Conservation (phyloP, 352 stramenopile genomes). For the Phytophthora meadii region DNA sequence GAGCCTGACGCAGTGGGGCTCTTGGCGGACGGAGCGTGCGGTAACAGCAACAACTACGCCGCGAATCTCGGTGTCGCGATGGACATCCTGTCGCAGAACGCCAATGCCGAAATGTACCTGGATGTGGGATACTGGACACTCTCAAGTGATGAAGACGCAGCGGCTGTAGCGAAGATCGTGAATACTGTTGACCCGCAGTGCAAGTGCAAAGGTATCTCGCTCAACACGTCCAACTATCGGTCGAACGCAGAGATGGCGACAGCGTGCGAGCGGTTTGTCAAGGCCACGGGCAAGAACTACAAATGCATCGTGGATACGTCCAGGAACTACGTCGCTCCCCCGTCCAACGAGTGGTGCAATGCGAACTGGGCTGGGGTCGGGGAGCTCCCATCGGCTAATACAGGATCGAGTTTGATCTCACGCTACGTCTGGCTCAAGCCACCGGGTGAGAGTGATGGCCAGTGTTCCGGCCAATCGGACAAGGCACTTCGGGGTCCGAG, state of each 20-base stretch:
- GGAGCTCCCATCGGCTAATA: slow-evolving; percentile 39
- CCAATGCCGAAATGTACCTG: slow-evolving; percentile 65
- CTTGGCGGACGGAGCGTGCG: slow-evolving; percentile 48
- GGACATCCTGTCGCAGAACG: slow-evolving; percentile 51
- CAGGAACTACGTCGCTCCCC: slow-evolving; percentile 36
- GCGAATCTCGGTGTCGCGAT: slow-evolving; percentile 58
- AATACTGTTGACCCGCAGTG: slow-evolving; percentile 28
- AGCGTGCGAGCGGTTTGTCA: slow-evolving; percentile 40
- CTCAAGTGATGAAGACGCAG: slow-evolving; percentile 25
- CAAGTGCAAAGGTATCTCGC: slow-evolving; percentile 52
- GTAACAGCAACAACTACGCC: slow-evolving; percentile 44
- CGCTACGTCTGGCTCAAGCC: slow-evolving; percentile 58
- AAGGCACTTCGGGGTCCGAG: slow-evolving; percentile 45
- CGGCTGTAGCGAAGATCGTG: slow-evolving; percentile 43
- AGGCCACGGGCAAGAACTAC: slow-evolving; percentile 34
- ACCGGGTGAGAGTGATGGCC: slow-evolving; percentile 54
- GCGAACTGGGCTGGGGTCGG: slow-evolving; percentile 44
- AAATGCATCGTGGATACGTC: slow-evolving; percentile 57
- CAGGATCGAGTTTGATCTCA: slow-evolving; percentile 39
- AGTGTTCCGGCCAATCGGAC: slow-evolving; percentile 36
- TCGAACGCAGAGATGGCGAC: slow-evolving; percentile 40
- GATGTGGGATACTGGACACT: slow-evolving; percentile 72
- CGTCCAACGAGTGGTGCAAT: slow-evolving; percentile 54
- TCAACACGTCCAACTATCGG: slow-evolving; percentile 69
- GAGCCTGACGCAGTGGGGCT: slow-evolving; percentile 65